phyloP scores from a whole-genome alignment of 768 basidiomycete genomes.

The Pleurotus sapidus region DNA sequence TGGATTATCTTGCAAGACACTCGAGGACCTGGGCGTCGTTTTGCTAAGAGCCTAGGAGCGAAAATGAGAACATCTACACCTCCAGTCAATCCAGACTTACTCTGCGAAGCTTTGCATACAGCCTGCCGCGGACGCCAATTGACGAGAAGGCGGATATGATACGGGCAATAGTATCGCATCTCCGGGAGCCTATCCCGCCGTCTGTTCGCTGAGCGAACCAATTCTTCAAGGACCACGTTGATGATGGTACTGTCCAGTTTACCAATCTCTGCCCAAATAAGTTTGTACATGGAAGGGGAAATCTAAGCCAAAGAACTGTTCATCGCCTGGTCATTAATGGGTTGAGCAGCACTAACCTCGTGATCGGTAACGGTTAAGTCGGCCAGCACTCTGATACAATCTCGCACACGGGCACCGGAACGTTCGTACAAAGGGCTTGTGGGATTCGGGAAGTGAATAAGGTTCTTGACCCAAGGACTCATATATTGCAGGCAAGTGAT shows the following conservation, averaged over 20 bases:
- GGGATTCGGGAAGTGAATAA: conserved; percentile 68
- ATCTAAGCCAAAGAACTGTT: conserved; percentile 39
- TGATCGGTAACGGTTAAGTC: conserved; percentile 70
- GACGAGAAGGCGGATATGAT: conserved; percentile 74
- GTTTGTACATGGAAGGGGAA: conserved; percentile 61
- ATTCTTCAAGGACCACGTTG: conserved; percentile 76
- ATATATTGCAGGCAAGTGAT: conserved; percentile 79
- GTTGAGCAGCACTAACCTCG: conserved; percentile 45
- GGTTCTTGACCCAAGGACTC: conserved; percentile 86
- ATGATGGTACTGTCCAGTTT: conserved; percentile 64
- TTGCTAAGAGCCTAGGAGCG: conserved; percentile 63
- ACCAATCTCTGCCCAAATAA: conserved; percentile 76
- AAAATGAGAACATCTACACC: not conserved
- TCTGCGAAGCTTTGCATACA: conserved; percentile 79
- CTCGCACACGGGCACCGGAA: conserved; percentile 72
- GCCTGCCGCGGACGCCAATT: conserved; percentile 72
- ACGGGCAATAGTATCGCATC: conserved; percentile 75
- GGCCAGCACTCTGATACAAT: conserved; percentile 76
- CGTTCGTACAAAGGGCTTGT: conserved; percentile 65
- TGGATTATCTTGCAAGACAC: conserved; percentile 62
- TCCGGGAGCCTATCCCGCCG: conserved; percentile 70
- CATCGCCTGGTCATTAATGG: not conserved
- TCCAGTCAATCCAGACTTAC: conserved; percentile 29
- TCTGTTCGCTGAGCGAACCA: conserved; percentile 82
- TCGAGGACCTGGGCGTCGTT: conserved; percentile 62